phyloP scores from a whole-genome alignment of 1,284 basidiomycete species.

The Leccinum pachyderme region DNA sequence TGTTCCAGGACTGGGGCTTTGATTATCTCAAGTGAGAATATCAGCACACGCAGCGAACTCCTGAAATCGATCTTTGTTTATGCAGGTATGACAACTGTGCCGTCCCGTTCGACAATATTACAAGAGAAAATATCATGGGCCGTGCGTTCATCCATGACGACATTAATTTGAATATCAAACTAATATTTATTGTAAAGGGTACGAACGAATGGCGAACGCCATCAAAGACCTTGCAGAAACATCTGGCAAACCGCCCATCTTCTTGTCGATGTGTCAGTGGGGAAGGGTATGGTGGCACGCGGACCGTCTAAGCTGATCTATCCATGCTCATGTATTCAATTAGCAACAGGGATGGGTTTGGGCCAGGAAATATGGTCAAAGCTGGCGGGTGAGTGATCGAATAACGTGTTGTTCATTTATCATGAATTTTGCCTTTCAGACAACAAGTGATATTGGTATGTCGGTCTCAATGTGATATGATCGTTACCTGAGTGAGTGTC shows the following conservation, averaged over 20 bases:
- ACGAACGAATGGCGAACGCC: slow-evolving; percentile 53
- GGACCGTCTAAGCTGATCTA: not conserved
- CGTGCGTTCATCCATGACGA: slow-evolving; percentile 38
- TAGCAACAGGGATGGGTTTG: slow-evolving; percentile 61
- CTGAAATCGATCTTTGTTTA: not conserved
- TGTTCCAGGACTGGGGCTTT: slow-evolving; percentile 58
- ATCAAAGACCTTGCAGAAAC: slow-evolving; percentile 43
- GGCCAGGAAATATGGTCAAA: slow-evolving; percentile 51
- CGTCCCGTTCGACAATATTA: slow-evolving; percentile 53
- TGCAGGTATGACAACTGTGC: slow-evolving; percentile 58
- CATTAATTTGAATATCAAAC: not conserved
- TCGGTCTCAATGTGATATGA: not conserved
- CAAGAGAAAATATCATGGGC: slow-evolving; percentile 52
- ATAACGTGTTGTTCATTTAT: not conserved
- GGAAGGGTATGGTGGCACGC: slow-evolving; percentile 42
- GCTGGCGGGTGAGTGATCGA: slow-evolving; percentile 50
- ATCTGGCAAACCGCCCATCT: slow-evolving; percentile 44
- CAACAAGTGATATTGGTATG: slow-evolving; percentile 51
- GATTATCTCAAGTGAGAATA: slow-evolving; percentile 52
- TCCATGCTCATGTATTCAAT: slow-evolving; percentile 4
- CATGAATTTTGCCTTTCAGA: slow-evolving; percentile 35
- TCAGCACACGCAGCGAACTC: not conserved
- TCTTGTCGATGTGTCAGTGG: slow-evolving; percentile 58
- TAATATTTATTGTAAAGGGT: slow-evolving; percentile 35
- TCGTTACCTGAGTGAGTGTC: slow-evolving; percentile 4